Evolutionary conservation across 495 filamentous ascomycete species (phyloP), one percentile per base, ranked within the genome.

Genomic region (Letharia columbiana): DNA sequence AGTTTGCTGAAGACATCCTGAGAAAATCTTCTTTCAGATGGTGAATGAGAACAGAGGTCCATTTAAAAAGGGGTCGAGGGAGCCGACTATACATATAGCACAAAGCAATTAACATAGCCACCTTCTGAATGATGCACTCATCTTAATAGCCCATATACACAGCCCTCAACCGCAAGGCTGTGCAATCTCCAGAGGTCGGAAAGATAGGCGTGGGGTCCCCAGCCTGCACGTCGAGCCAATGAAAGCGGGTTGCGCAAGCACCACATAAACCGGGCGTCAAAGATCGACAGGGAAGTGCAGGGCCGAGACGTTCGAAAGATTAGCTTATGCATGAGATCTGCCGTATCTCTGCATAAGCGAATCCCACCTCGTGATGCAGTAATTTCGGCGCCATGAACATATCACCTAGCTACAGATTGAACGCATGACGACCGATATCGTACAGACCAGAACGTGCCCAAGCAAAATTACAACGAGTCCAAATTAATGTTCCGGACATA

Each of bases 111-210:
- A 11, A 37, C 54, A 57, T 57, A 57, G 54, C 54, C 54, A 18
- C 54, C 5, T 11, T 37, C 33, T 57, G 4, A 11, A 37, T 20
- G 20, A 57, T 57, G 54, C 5, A 57, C 15, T 37, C 33, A 37
- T 57, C 31, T 37, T 4, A 57, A n/a, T 57, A 20, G 33, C 10
- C 7, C 8, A 18, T 0, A 37, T 37, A 20, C 54, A 57, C 54
- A 57, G 54, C 54, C 54, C 39, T 37, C 54, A 20, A 35, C 33
- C 54, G 54, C 54, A 57, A 57, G 54, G 54, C 54, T 57, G 54
- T 57, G 54, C 54, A 57, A n/a, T 11, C 20, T 37, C 1, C 1
- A 37, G 54, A n/a, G 33, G 54, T 37, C 17, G 54, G 33, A 57
- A 8, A 57, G 33, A 37, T 20, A 20, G 1, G 54, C 33, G 54